Base-by-base conservation (phyloP, 2,329 filamentous ascomycete genomes). In the Hyphodiscus sp. region DNA sequence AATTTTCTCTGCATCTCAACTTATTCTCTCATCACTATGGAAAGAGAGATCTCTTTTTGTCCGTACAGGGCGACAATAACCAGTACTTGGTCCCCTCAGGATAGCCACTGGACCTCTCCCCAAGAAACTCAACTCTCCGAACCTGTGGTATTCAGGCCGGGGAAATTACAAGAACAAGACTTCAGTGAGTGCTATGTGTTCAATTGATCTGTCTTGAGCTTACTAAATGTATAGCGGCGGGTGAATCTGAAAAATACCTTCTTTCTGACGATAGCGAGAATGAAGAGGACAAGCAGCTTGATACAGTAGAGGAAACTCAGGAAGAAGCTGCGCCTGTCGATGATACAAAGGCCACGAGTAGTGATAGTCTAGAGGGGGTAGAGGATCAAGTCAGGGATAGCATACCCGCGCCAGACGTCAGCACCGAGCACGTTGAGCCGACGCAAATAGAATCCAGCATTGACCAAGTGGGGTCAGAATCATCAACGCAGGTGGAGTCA, bases 1-100 rank as follows among this genome's bases (percentile, higher is more conserved):
- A 54, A 38, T 13, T 49, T 38, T 45, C 41, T 57, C 54, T 45
- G 47, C 52, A 48, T 57, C 55, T 61, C 52, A 50, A 55, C 46
- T 61, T 54, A 49, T 58, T 60, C 44, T 56, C 41, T 59, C 52
- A 58, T 55, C 51, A 64, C 58, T 62, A 67, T 64, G 65, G 63
- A 55, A 52, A 62, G 23, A 52, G 49, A 65, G 42, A 54, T 67
- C 61, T 64, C 65, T 52, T 63, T 58, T 53, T 65, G 64, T 64
- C 65, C 65, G 49, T 60, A 63, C 48, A 57, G 64, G 58, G 55
- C 56, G 43, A 58, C 56, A 45, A 58, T 63, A 55, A 57, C 61
- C 53, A 53, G 54, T 58, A 53, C 59, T 53, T 63, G 61, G 57
- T 63, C 61, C 16, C 33, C 33, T 15, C 4, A 5, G 33, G 16